A percentile compares a stretch with the other conserved stretches of the same genome.
phyloP scores from a whole-genome alignment of 306 rosid genomes.

The Cucumis cinereus region DNA sequence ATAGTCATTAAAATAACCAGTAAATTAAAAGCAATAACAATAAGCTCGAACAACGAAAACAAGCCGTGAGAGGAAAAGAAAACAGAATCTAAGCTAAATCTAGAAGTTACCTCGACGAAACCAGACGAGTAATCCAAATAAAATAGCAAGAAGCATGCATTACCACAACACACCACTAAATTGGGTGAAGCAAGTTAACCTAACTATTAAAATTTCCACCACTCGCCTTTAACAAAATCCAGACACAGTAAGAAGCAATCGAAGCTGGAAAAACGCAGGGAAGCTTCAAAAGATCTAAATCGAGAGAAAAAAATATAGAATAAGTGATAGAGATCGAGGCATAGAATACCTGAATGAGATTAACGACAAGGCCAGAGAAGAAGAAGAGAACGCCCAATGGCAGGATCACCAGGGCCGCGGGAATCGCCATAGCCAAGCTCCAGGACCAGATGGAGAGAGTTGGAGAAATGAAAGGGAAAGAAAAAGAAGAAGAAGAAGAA shows the following conservation, averaged over 20 bases:
- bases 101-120: neutral
- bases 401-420: constrained; percentile 67
- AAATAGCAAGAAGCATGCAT: neutral
- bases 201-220: neutral
- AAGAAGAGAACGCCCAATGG: constrained; percentile 83
- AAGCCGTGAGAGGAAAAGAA: no score
- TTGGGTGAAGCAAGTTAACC: neutral
- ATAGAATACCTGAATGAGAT: constrained; percentile 58
- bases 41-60: neutral
- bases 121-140: neutral
- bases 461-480: neutral
- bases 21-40: no score
- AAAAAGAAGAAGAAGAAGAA: neutral
- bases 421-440: constrained; percentile 49
- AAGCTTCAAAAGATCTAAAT: neutral
- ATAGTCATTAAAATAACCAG: neutral
- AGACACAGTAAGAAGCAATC: neutral
- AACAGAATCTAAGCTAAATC: neutral
- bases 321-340: neutral
- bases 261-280: neutral
- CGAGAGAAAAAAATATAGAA: neutral
- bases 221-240: neutral
- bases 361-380: constrained; percentile 68
- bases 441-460: neutral
- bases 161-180: neutral